phyloP scores from a whole-genome alignment of 2,329 filamentous ascomycete genomes.

The Microdochium bolleyi region DNA sequence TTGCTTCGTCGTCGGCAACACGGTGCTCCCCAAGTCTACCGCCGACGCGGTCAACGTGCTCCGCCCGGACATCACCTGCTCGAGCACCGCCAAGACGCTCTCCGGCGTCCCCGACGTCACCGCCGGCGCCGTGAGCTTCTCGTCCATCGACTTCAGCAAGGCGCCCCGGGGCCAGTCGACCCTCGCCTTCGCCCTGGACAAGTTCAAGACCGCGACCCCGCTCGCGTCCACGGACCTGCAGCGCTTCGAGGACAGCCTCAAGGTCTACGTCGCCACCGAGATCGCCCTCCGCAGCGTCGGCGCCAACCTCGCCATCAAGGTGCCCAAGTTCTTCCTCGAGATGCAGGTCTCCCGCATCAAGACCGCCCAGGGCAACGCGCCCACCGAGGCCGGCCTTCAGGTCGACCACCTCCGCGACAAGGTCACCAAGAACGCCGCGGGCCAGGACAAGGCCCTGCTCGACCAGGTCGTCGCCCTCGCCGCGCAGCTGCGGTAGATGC shows the following conservation, averaged over 20 bases:
- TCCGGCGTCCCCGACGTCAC: conserved; percentile 47
- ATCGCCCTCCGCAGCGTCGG: conserved; percentile 46
- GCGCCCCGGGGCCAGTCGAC: conserved; percentile 31
- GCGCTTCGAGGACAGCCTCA: conserved; percentile 42
- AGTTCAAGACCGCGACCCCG: conserved; percentile 42
- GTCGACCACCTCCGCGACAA: conserved; percentile 51
- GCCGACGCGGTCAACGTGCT: conserved; percentile 32
- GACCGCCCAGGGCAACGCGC: conserved; percentile 48
- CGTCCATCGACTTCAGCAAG: conserved; percentile 45
- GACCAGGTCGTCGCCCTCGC: conserved; percentile 34
- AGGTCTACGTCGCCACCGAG: conserved; percentile 52
- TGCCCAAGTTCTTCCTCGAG: conserved; percentile 55
- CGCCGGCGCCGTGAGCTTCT: conserved; percentile 41
- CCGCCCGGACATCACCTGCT: conserved; percentile 38
- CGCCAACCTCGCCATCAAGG: conserved; percentile 47
- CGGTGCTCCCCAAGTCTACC: conserved; percentile 41
- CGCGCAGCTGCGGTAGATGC: conserved; percentile 2
- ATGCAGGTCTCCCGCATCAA: conserved; percentile 52
- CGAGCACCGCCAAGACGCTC: conserved; percentile 33
- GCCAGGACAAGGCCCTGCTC: conserved; percentile 37
- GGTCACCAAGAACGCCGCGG: conserved; percentile 45
- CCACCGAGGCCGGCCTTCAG: conserved; percentile 39
- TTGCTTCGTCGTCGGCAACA: conserved; percentile 47
- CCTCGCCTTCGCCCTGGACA: conserved; percentile 43
- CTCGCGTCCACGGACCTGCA: conserved; percentile 40